Base-by-base conservation (phyloP, 2,329 filamentous ascomycete genomes). In the Orbilia quercus region DNA sequence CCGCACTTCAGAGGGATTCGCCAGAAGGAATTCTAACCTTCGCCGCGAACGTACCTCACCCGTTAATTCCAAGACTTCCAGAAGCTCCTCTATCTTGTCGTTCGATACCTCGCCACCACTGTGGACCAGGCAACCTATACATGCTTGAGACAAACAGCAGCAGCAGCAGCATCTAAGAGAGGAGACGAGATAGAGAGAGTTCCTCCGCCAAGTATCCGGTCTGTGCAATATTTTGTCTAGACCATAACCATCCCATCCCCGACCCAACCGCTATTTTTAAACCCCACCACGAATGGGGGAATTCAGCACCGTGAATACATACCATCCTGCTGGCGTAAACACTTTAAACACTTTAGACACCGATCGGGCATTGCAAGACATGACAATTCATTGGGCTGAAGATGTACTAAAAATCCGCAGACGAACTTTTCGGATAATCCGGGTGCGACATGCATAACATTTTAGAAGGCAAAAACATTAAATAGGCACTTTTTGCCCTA, bases 381-480 rank as follows among this genome's bases (percentile, higher is more conserved):
- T 53, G 18, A 34, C 28, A 31, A 31, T 31, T 31, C 28, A 31
- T 31, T 31, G 28, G 28, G 28, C 28, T 31, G 28, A 31, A 31
- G 9, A 31, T 9, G n/a, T 9, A 31, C 28, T 31, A 31, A 31
- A 31, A 4, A 9, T 31, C 22, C 34, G 36, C 20, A 31, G 53
- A 57, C 59, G 36, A 57, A n/a, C n/a, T 38, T 63, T 31, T 31
- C 59, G 67, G 67, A 58, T 72, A 72, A 48, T 51, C 67, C 59
- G 67, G 67, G 48, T 64, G 67, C 67, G 60, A 62, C 67, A 58
- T 64, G 58, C 58, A 64, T 53, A 51, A 47, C 14, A 47, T n/a
- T n/a, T n/a, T n/a, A n/a, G n/a, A n/a, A n/a, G n/a, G n/a, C n/a
- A n/a, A n/a, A n/a, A n/a, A n/a, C n/a, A 31, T 31, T 31, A 31